Base-by-base conservation (phyloP, 306 rosid genomes). In the Neltuma alba region DNA sequence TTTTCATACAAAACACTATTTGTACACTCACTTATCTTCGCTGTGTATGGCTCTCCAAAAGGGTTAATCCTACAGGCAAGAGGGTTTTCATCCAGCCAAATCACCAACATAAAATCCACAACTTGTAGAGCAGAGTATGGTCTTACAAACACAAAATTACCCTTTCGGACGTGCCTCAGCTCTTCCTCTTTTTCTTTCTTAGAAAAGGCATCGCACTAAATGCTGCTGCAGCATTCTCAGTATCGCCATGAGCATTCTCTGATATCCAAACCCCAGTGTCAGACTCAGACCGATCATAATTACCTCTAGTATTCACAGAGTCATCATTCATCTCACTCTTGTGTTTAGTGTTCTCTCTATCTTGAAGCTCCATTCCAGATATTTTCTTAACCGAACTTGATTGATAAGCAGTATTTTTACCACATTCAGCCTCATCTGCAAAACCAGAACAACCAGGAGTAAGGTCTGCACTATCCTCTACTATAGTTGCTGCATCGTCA, bases 141-240 rank as follows among this genome's bases (percentile, higher is more conserved):
- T 58, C 2, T 9, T 67, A 40, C 16, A 38, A n/a, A 38, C 2
- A 16, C 12, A 54, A 54, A 44, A 37, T 30, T 75, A 28, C 3
- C 44, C 63, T n/a, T 45, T 45, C 41, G 64, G 27, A 45, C 7
- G 13, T 8, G 50, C 62, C 72, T 86, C 77, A 92, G 74, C 79
- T 73, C 87, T 83, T 91, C 83, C 88, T 77, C 44, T 84, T 85
- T 72, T 86, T 90, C 71, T 76, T 94, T 84, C 83, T 92, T 76
- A 92, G 76, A 76, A 80, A 84, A n/a, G 99, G 97, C 89, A 94
- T 92, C 34, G 92, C 91, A 12, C 87, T 85, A 34, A 94, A 83
- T 76, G 86, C 88, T 45, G 80, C 84, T 0, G 34, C 63, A 14
- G 86, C 76, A 58, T 78, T 65, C 28, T 66, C 83, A 79, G 57